These are phyloP conservation scores for Trametes polyzona DNA, from an alignment of 1,284 basidiomycete species.

Conservation along the genomic window DNA sequence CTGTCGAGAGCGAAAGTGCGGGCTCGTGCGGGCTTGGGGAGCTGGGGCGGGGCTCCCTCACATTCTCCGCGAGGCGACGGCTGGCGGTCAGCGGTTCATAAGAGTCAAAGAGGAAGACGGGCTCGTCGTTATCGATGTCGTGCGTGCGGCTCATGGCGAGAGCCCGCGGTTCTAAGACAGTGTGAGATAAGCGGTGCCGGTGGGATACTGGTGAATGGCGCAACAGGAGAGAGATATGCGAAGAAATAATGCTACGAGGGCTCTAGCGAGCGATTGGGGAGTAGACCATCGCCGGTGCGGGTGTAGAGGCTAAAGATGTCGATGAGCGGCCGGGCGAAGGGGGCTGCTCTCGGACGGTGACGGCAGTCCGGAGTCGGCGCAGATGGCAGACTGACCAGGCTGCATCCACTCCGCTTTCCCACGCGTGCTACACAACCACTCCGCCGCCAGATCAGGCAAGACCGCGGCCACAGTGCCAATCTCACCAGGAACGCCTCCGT, in stretches of 20 bases:
- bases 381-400: not conserved
- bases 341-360: conserved; percentile 10
- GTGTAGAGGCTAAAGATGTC: conserved; percentile 1
- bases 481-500: too few relatives aligned
- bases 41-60: conserved; percentile 27
- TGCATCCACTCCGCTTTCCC: conserved; percentile 10
- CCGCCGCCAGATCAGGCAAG: conserved; percentile 5
- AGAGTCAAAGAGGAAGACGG: conserved; percentile 55
- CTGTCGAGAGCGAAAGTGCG: conserved; percentile 6
- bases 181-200: conserved; percentile 30
- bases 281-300: conserved; percentile 8
- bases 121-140: conserved; percentile 60
- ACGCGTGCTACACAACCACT: conserved; percentile 9
- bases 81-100: conserved; percentile 40
- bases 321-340: too few relatives aligned
- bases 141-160: conserved; percentile 47
- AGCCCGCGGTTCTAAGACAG: conserved; percentile 32
- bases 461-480: conserved; percentile 6
- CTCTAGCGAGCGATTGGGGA: not conserved
- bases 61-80: conserved; percentile 34
- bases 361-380: not conserved
- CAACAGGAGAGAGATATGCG: conserved; percentile 10
- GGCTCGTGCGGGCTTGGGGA: conserved; percentile 17
- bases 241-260: conserved; percentile 1
- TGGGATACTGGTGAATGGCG: conserved; percentile 20